Evolutionary conservation across 164 flowering plant genomes (phyloP).

Genomic region (Kingdonia uniflora): DNA sequence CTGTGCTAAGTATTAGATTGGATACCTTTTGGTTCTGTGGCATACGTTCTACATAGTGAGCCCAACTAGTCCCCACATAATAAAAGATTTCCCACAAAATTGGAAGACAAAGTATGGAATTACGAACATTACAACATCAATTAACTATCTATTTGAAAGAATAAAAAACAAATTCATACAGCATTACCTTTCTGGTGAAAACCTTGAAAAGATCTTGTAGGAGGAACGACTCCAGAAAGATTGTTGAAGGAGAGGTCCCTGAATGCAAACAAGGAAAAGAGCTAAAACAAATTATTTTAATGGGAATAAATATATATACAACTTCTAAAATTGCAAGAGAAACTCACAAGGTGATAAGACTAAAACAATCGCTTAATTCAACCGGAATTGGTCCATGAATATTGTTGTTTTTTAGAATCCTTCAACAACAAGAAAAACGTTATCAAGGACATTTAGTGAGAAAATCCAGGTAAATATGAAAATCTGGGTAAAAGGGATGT

Average conservation of each 20-base stretch:
- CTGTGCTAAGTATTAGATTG: too few relatives aligned
- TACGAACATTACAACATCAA: background rate
- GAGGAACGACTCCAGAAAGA: constrained; percentile 60
- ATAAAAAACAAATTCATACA: background rate
- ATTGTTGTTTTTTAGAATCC: constrained; percentile 64
- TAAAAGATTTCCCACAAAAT: constrained; percentile 74
- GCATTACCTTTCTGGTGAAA: constrained; percentile 62
- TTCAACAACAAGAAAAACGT: constrained; percentile 11
- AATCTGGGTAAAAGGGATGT: background rate
- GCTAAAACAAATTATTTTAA: background rate
- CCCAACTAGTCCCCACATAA: constrained; percentile 80
- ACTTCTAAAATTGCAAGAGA: background rate
- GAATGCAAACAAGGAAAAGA: background rate
- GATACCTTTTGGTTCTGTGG: constrained; percentile 49
- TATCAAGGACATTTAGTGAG: background rate
- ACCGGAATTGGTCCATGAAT: constrained; percentile 59
- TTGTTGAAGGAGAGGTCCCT: constrained; percentile 88
- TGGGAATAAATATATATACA: background rate
- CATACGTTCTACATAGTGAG: constrained; percentile 45
- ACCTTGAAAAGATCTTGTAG: constrained; percentile 45
- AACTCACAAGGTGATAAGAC: constrained; percentile 56
- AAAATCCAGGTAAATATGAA: background rate
- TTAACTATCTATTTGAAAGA: background rate
- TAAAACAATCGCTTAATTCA: constrained; percentile 70
- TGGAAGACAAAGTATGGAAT: constrained; percentile 12